Conservation (phyloP, 179 eudicot species). For the Beta macrorhiza region DNA sequence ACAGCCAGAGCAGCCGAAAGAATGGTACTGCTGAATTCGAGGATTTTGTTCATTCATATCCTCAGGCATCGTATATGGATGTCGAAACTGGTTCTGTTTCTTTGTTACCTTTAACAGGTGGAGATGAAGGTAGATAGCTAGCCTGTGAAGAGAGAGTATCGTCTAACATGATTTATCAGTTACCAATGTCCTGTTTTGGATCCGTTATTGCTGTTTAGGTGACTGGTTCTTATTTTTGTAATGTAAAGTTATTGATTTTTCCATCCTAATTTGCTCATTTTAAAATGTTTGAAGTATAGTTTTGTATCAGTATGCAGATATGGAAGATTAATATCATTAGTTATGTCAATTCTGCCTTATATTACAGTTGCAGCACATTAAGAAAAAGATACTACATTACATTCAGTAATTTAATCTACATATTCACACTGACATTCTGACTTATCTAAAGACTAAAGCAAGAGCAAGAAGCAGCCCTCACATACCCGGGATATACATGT, state of each 20-base stretch:
- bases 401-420: background rate
- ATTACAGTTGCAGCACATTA: background rate
- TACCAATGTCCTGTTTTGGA: background rate
- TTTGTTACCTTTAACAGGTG: conserved; percentile 26
- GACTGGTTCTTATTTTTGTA: conserved; percentile 16
- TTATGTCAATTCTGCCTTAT: background rate
- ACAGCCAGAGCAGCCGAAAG: conserved; percentile 12
- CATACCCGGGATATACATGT: background rate
- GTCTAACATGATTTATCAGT: background rate
- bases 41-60: conserved; percentile 41
- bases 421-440: conserved; percentile 18
- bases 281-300: too few relatives aligned
- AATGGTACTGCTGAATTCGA: conserved; percentile 29
- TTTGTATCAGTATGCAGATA: background rate
- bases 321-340: background rate
- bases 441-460: conserved; percentile 15
- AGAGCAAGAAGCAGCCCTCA: conserved; percentile 6
- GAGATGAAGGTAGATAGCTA: conserved; percentile 33
- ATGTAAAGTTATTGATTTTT: conserved; percentile 19
- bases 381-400: conserved; percentile 7
- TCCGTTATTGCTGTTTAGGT: conserved; percentile 5
- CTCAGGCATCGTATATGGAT: conserved; percentile 33
- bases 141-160: background rate
- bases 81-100: conserved; percentile 38
- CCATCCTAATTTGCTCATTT: conserved; percentile 7